A percentile compares a stretch with the other conserved stretches of the same genome.
phyloP scores from a whole-genome alignment of 2,329 filamentous ascomycete species.

The Thielaviopsis musarum region DNA sequence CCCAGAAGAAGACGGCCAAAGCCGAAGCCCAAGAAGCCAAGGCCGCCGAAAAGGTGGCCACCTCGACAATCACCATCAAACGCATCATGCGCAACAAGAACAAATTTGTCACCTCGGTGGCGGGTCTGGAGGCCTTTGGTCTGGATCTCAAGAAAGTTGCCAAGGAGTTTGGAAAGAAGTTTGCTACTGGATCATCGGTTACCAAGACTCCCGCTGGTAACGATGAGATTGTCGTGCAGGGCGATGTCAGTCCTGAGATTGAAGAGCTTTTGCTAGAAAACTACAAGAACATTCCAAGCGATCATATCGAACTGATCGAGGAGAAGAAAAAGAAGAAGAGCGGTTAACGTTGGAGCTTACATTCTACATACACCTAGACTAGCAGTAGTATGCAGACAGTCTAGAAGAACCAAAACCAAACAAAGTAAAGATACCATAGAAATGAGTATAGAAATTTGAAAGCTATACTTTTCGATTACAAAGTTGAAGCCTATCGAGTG shows the following conservation, averaged over 20 bases:
- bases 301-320: constrained; percentile 87
- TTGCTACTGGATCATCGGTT: constrained; percentile 83
- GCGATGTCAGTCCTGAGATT: constrained; percentile 89
- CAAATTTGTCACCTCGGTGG: constrained; percentile 89
- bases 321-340: constrained; percentile 73
- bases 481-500: not conserved
- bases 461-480: not conserved
- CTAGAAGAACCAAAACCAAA: not conserved
- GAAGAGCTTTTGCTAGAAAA: constrained; percentile 79
- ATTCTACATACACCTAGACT: not conserved
- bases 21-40: constrained; percentile 75
- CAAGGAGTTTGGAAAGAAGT: constrained; percentile 97
- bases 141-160: constrained; percentile 84
- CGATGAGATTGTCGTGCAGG: constrained; percentile 96
- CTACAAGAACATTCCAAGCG: constrained; percentile 79
- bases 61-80: constrained; percentile 78
- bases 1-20: constrained; percentile 91
- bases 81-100: constrained; percentile 96
- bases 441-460: not conserved
- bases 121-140: constrained; percentile 76
- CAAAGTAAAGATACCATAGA: not conserved
- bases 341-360: not conserved
- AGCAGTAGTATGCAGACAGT: not conserved
- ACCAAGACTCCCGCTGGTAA: constrained; percentile 74
- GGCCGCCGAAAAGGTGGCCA: constrained; percentile 65